Percentiles rank a stretch among this genome's conserved stretches.
phyloP scores from a whole-genome alignment of 345 rosid species.

The Balakata baccata region DNA sequence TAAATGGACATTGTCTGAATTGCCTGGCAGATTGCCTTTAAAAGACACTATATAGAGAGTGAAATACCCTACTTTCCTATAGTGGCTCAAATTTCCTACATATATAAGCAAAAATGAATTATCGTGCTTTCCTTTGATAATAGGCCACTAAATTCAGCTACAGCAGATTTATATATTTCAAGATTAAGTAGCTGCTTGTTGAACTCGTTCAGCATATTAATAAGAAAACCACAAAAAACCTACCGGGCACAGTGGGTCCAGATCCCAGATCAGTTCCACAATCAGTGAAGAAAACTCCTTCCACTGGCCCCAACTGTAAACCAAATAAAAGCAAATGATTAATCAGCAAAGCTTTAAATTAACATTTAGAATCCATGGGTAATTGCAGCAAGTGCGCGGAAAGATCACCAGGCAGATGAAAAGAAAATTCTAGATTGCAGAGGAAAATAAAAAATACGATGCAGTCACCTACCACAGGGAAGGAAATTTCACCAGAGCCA shows the following conservation, averaged over 20 bases:
- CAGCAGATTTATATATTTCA: not conserved
- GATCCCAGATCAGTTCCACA: constrained; percentile 91
- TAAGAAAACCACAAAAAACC: constrained; percentile 17
- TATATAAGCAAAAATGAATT: not conserved
- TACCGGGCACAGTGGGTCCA: constrained; percentile 78
- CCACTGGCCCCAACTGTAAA: constrained; percentile 77
- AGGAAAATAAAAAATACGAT: not conserved
- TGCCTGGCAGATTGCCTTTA: too few species aligned
- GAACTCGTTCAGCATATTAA: not conserved
- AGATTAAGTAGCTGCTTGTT: not conserved
- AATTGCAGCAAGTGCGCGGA: not conserved
- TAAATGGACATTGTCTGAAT: too few species aligned
- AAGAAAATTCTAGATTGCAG: not conserved
- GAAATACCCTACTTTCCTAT: too few species aligned
- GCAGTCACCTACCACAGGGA: constrained; percentile 63
- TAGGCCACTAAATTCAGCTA: not conserved
- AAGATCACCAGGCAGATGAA: not conserved
- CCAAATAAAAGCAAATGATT: not conserved
- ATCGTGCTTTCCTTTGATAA: too few species aligned
- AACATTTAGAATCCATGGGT: not conserved
- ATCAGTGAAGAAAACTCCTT: constrained; percentile 81
- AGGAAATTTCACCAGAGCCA: constrained; percentile 82
- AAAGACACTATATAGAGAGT: too few species aligned
- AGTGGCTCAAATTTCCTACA: not conserved
- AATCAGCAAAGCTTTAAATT: not conserved